These are phyloP conservation scores for Termitomyces bulborhizus DNA, from an alignment of 768 basidiomycete genomes.

Conservation along the genomic window DNA sequence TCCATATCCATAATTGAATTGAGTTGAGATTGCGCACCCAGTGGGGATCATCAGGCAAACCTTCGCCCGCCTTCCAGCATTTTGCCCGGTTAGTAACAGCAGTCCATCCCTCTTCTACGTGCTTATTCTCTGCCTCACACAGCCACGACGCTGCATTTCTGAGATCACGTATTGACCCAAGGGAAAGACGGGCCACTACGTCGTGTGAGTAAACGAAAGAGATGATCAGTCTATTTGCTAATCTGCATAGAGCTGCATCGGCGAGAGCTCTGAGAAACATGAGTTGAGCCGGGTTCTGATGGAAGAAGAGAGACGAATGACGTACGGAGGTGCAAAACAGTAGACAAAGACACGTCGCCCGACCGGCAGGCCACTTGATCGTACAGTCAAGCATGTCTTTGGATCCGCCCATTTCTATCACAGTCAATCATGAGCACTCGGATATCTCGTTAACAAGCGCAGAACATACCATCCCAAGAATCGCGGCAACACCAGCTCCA, in stretches of 20 bases:
- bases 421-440: not conserved
- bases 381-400: constrained; percentile 61
- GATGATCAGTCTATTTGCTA: constrained; percentile 58
- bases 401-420: constrained; percentile 83
- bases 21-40: constrained; percentile 34
- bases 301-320: constrained; percentile 4
- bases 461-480: constrained; percentile 61
- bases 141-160: constrained; percentile 72
- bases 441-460: not conserved
- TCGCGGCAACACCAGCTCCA: constrained; percentile 74
- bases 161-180: constrained; percentile 74
- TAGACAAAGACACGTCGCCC: constrained; percentile 66
- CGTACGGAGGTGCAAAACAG: constrained; percentile 77
- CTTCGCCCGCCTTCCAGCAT: constrained; percentile 52
- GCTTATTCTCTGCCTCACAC: constrained; percentile 56
- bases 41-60: constrained; percentile 45
- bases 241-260: constrained; percentile 52
- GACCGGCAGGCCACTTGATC: constrained; percentile 64
- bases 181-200: constrained; percentile 69
- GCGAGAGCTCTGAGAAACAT: constrained; percentile 44
- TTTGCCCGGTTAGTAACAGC: constrained; percentile 43
- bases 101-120: constrained; percentile 48
- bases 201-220: constrained; percentile 84
- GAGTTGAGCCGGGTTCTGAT: not conserved
- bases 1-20: not conserved